Percentiles rank a stretch among this genome's conserved stretches.
Conservation (phyloP, 1,139 yeast genomes). For the Yamadazyma sp. region DNA sequence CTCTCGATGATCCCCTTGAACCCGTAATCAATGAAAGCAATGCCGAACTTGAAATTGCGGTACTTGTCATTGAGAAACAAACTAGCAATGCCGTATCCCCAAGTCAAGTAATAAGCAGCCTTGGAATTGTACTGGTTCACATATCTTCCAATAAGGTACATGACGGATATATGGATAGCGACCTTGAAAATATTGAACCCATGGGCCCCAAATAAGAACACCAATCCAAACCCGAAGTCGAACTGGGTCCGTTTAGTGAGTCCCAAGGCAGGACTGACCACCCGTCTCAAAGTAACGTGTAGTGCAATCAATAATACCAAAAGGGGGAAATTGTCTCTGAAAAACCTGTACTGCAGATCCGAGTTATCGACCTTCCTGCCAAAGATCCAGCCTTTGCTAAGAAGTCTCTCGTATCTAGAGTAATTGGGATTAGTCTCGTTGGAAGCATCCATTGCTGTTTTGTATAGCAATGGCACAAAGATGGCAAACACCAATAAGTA, state of each 20-base stretch:
- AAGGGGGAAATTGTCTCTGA: conserved; percentile 74
- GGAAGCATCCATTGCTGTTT: conserved; percentile 80
- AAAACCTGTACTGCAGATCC: conserved; percentile 84
- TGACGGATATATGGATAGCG: conserved; percentile 52
- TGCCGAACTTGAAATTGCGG: conserved; percentile 54
- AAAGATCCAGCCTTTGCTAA: conserved; percentile 74
- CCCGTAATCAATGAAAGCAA: conserved; percentile 53
- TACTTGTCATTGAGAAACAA: conserved; percentile 75
- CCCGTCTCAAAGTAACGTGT: conserved; percentile 55
- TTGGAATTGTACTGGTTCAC: conserved; percentile 21
- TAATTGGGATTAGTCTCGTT: conserved; percentile 79
- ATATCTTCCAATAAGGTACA: conserved; percentile 54
- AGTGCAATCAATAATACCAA: conserved; percentile 51
- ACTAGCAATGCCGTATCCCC: conserved; percentile 78
- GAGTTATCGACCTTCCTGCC: conserved; percentile 86
- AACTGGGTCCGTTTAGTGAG: conserved; percentile 47
- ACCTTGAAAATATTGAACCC: conserved; percentile 73
- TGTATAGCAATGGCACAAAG: conserved; percentile 79
- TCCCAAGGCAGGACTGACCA: conserved; percentile 21
- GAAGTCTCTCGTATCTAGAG: conserved; percentile 55
- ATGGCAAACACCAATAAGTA: conserved; percentile 63
- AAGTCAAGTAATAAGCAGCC: conserved; percentile 44
- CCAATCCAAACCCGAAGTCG: conserved; percentile 70
- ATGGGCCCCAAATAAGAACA: conserved; percentile 74
- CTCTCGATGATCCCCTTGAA: conserved; percentile 76